These are phyloP conservation scores for Vitis rupestris DNA, from an alignment of 164 flowering plant species.

Conservation along the genomic window DNA sequence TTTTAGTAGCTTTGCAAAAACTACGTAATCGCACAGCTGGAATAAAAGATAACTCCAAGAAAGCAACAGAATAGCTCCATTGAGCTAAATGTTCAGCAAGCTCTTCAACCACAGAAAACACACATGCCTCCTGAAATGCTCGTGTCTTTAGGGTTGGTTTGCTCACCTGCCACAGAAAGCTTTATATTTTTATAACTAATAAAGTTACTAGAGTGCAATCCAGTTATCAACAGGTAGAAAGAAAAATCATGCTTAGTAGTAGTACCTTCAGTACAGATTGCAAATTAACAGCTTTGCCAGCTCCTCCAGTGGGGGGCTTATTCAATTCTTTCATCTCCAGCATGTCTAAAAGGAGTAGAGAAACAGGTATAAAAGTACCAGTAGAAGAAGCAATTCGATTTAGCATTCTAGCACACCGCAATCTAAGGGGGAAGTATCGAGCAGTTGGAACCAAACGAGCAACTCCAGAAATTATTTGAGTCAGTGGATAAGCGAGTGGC, in stretches of 20 bases:
- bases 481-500: conserved; percentile 85
- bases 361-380: conserved; percentile 72
- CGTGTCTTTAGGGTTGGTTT: conserved; percentile 70
- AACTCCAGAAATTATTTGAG: conserved; percentile 85
- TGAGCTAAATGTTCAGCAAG: conserved; percentile 89
- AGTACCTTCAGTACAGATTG: conserved; percentile 65
- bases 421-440: conserved; percentile 81
- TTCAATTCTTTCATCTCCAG: conserved; percentile 89
- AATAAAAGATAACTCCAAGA: conserved; percentile 80
- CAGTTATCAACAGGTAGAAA: too few relatives aligned
- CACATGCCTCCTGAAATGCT: conserved; percentile 93
- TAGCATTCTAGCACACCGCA: conserved; percentile 90
- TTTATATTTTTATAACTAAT: neutral
- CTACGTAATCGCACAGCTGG: conserved; percentile 68
- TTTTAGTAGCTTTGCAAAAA: conserved; percentile 79
- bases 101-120: conserved; percentile 76
- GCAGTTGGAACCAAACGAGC: conserved; percentile 91
- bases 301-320: conserved; percentile 72
- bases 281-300: conserved; percentile 84
- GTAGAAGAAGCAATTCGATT: conserved; percentile 83
- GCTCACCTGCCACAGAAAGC: conserved; percentile 56
- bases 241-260: too few relatives aligned
- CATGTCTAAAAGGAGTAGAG: conserved; percentile 85
- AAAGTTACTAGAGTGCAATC: neutral
- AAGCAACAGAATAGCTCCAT: conserved; percentile 94